Evolutionary conservation across 768 basidiomycete species (phyloP), one percentile per base, ranked within the genome.

Genomic region (Kwoniella sp.): DNA sequence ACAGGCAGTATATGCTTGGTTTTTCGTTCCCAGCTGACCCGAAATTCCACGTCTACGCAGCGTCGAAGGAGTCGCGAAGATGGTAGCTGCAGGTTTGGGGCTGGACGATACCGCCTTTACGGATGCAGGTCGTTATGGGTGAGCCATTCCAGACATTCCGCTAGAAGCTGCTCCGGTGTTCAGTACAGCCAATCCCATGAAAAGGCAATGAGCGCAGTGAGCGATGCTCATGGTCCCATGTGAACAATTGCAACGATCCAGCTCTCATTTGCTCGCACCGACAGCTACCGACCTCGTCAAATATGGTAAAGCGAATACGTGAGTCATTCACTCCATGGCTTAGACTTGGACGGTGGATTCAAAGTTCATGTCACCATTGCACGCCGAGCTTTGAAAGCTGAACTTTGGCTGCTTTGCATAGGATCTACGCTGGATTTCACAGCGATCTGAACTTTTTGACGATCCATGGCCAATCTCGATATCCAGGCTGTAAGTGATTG

Each of bases 381-480:
- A 20, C 17, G 20, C 20, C 11, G 38, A 8, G 12, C 29, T 31
- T 54, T 29, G 23, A 23, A 5, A 48, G 34, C 34, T 28, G 56
- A 20, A 29, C 55, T 41, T 23, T 57, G 12, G 61, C 25, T 8
- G 55, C 55, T 20, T 17, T 11, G 22, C 7, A 45, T 47, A 91
- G 90, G 22, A 94, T 95, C 67, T 86, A 93, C 52, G 93, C 93
- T 23, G 94, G 94, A 1, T 96, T 96, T 77, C 94, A 97, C 77
- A 88, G 90, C 0, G 93, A 97, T 78, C 86, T 97, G 62, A 96
- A 96, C 76, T 94, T 93, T 75, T 83, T 96, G 51, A 79, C 81
- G 17, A 78, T 79, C 41, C 81, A 81, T 59, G 80, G 79, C 4
- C 73, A 73, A 63, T 79, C 76, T 2, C 70, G 76, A 53, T 73